phyloP scores from a whole-genome alignment of 108 stramenopile species.

The Conticribra guillardii region DNA sequence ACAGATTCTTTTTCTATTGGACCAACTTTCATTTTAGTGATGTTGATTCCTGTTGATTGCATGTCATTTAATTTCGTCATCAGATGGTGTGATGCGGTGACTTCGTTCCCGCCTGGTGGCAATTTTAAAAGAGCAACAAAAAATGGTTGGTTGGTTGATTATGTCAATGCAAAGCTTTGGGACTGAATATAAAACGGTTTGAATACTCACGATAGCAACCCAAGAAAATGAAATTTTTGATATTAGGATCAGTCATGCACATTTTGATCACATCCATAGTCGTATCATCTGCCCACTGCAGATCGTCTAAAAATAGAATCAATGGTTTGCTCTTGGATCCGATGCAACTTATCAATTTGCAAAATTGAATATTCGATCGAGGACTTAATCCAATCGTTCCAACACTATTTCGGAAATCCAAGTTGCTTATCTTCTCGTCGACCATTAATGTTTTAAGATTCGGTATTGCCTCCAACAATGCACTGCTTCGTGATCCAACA shows the following conservation, averaged over 20 bases:
- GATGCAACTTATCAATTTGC: constrained; percentile 38
- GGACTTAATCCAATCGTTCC: constrained; percentile 6
- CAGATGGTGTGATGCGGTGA: constrained; percentile 16
- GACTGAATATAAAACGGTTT: no score
- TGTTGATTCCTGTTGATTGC: constrained; percentile 13
- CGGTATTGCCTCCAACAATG: constrained; percentile 29
- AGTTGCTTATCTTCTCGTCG: not conserved
- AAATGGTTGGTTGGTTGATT: no score
- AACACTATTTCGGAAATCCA: not conserved
- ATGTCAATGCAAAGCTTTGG: no score
- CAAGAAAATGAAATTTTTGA: constrained; percentile 23
- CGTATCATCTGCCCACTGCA: constrained; percentile 42
- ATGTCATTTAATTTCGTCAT: constrained; percentile 20
- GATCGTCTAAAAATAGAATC: constrained; percentile 36
- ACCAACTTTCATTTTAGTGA: constrained; percentile 26
- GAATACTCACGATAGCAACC: constrained; percentile 43
- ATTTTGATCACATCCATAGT: constrained; percentile 37
- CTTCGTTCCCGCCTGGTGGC: no score
- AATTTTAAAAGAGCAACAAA: no score
- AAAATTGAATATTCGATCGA: constrained; percentile 22
- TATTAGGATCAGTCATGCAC: constrained; percentile 42
- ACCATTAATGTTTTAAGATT: constrained; percentile 24
- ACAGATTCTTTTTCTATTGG: constrained; percentile 37
- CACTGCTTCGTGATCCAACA: constrained; percentile 17
- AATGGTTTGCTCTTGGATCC: constrained; percentile 20